phyloP scores from a whole-genome alignment of 106 monocot genomes.

The Dendrobium huoshanense region DNA sequence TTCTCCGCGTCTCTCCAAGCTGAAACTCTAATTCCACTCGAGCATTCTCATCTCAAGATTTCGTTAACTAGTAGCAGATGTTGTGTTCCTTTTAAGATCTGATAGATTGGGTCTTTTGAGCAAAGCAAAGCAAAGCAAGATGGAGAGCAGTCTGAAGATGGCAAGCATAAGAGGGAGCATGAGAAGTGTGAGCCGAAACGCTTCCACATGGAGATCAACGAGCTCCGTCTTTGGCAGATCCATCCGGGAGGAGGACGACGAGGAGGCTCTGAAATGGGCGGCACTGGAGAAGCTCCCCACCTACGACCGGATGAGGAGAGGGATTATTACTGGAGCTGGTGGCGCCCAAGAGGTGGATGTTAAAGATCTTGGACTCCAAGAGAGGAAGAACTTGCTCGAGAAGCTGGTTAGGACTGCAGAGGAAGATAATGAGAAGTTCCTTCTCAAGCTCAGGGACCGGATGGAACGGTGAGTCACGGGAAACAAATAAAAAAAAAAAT shows the following conservation, averaged over 20 bases:
- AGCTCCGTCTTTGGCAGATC: constrained; percentile 17
- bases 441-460: constrained; percentile 36
- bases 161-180: constrained; percentile 9
- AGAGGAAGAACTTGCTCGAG: constrained; percentile 30
- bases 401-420: constrained; percentile 37
- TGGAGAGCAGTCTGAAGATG: constrained; percentile 5
- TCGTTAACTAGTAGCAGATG: not conserved
- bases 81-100: not conserved
- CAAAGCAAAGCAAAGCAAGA: not conserved
- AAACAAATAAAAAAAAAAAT: not conserved
- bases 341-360: constrained; percentile 25
- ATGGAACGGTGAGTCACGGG: constrained; percentile 21
- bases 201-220: constrained; percentile 10
- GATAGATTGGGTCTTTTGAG: not conserved
- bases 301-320: constrained; percentile 27
- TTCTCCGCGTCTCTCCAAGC: not conserved
- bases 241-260: constrained; percentile 20
- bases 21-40: not conserved
- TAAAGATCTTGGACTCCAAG: constrained; percentile 20
- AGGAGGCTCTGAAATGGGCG: constrained; percentile 37
- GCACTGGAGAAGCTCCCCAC: constrained; percentile 42
- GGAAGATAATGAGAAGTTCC: constrained; percentile 42
- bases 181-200: constrained; percentile 14
- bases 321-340: constrained; percentile 17
- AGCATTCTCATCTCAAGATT: not conserved